phyloP scores from a whole-genome alignment of 306 rosid genomes.

The Datisca glomerata region DNA sequence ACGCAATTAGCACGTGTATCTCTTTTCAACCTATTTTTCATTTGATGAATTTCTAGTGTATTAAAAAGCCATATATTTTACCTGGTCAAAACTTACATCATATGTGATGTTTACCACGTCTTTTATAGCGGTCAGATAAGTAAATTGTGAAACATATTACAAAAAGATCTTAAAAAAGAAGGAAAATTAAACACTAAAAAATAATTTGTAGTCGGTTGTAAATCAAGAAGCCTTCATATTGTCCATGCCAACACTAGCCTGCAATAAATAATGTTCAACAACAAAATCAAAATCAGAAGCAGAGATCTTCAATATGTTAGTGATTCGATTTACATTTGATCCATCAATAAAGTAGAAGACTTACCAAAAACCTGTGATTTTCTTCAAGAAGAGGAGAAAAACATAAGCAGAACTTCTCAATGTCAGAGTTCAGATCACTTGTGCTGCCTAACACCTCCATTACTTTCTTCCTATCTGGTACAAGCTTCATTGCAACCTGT shows the following conservation, averaged over 20 bases:
- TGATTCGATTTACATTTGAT: too few species aligned
- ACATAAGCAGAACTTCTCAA: constrained; percentile 28
- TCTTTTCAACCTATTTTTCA: too few species aligned
- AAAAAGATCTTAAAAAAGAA: not conserved
- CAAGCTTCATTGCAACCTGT: constrained; percentile 63
- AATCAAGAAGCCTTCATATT: constrained; percentile 3
- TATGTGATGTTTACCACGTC: too few species aligned
- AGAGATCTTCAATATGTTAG: too few species aligned
- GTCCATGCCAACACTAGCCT: constrained; percentile 18
- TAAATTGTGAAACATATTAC: not conserved
- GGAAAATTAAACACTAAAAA: not conserved
- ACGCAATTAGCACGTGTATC: too few species aligned
- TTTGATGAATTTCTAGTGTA: too few species aligned
- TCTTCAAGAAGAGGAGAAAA: constrained; percentile 44
- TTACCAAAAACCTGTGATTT: constrained; percentile 58
- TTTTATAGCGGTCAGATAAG: too few species aligned
- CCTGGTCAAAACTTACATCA: too few species aligned
- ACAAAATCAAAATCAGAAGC: not conserved
- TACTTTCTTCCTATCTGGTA: constrained; percentile 63
- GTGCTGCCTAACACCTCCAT: constrained; percentile 51
- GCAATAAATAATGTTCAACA: too few species aligned
- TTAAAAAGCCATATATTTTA: too few species aligned
- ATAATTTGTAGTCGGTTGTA: not conserved
- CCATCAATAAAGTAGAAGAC: not conserved
- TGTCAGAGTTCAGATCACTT: constrained; percentile 31